Percentiles rank a stretch among this genome's conserved stretches.
Evolutionary conservation across 2,329 filamentous ascomycete genomes (phyloP).

Genomic region (Colletotrichum sidae): DNA sequence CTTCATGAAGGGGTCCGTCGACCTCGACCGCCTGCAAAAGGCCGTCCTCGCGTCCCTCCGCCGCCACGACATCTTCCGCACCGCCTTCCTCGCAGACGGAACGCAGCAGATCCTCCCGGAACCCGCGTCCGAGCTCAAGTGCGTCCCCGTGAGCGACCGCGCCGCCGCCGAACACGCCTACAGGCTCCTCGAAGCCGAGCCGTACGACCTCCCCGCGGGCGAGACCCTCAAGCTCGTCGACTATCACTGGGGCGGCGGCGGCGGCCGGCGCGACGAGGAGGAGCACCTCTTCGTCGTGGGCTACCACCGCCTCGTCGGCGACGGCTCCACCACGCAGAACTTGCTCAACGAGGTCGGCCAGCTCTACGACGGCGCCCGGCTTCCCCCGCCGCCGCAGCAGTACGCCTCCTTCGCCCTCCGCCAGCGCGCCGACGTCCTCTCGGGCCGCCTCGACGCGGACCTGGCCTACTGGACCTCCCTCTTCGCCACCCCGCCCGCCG

Average conservation of each 20-base stretch:
- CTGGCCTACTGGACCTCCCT: not conserved
- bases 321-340: constrained; percentile 19
- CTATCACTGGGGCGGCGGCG: constrained; percentile 3
- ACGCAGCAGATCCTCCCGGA: not conserved
- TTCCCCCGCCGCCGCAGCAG: constrained; percentile 29
- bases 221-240: constrained; percentile 10
- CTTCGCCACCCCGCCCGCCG: not conserved
- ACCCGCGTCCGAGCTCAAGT: not conserved
- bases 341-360: constrained; percentile 4
- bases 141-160: not conserved
- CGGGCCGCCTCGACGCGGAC: not conserved
- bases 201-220: constrained; percentile 10
- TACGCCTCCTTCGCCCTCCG: constrained; percentile 51
- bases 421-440: constrained; percentile 40
- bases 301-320: constrained; percentile 19
- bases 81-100: constrained; percentile 39
- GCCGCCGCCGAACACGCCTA: constrained; percentile 5
- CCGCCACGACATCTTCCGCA: constrained; percentile 50
- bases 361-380: not conserved
- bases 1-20: constrained; percentile 46
- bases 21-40: constrained; percentile 44
- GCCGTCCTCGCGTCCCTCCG: constrained; percentile 47
- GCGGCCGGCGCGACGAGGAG: too few relatives aligned
- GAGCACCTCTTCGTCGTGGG: constrained; percentile 13
- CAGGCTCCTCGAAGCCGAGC: not conserved